Evolutionary conservation across 2,329 filamentous ascomycete species (phyloP), one percentile per base, ranked within the genome.

Genomic region (Arthrobotrys musiformis): DNA sequence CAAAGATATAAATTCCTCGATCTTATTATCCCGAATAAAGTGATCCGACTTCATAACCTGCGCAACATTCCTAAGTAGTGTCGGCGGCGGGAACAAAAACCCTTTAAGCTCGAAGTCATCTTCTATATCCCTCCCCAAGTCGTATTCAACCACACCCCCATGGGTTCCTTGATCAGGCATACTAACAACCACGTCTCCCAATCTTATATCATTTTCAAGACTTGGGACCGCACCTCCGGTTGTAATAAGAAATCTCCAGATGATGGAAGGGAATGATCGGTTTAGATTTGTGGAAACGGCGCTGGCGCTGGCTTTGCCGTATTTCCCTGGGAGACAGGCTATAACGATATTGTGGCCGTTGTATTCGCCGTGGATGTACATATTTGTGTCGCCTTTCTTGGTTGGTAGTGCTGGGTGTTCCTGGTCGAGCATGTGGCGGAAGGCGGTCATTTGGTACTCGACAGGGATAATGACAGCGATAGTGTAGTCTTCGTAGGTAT

Each of bases 361-460:
- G 1, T 82, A 61, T n/a, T 80, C 69, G 35, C 82, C 81, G 2
- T 82, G 60, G 50, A 80, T 70, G 64, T 82, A 82, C 13, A 69
- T 62, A 54, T 82, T 82, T 8, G 35, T 13, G 68, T 72, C 68
- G 19, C 50, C 60, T 7, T 54, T 40, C 56, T 70, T 68, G 0
- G 22, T 68, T 1, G 74, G 79, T 3, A 81, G 70, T 24, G 50
- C 48, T 19, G 60, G 44, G 42, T 82, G 80, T 58, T 82, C 81
- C 15, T 68, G 28, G 56, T 82, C 81, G 0, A 83, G 80, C 80
- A 82, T 81, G 63, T 78, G 80, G 17, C 80, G 78, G 46, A 81
- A 75, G 11, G 82, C 81, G 60, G 77, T 81, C 79, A 81, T 81
- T 62, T 82, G 80, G 44, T 81, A 80, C 13, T 78, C 64, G 13